phyloP scores from a whole-genome alignment of 495 filamentous ascomycete species.

The Aspergillus haitiensis region DNA sequence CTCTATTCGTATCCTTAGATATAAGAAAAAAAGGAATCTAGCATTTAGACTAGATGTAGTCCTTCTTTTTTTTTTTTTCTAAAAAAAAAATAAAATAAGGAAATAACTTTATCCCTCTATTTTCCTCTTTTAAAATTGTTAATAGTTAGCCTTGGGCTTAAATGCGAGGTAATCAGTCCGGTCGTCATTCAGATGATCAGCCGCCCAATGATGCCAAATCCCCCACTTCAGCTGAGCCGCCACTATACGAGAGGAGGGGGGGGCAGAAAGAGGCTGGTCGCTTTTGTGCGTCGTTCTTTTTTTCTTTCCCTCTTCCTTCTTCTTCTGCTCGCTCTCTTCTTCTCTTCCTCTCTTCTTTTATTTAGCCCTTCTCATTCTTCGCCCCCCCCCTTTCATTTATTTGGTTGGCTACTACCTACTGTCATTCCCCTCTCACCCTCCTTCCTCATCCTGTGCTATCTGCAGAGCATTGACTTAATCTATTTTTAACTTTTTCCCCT shows the following conservation, averaged over 20 bases:
- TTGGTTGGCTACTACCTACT: neutral
- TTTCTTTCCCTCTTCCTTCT: conserved; percentile 14
- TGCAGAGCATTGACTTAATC: neutral
- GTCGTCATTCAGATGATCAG: conserved; percentile 21
- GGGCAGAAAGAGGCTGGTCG: neutral
- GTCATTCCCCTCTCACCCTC: neutral
- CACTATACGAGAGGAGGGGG: conserved; percentile 13
- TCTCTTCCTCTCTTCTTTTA: conserved; percentile 12
- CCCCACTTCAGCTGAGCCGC: conserved; percentile 23
- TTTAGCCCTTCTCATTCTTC: neutral
- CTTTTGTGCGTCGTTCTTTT: conserved; percentile 3
- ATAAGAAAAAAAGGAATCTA: no score
- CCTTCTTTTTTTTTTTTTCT: no score
- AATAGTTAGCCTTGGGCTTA: conserved; percentile 4
- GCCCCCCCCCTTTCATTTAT: conserved; percentile 5
- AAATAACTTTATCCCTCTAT: neutral
- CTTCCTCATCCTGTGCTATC: neutral
- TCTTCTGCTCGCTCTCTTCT: conserved; percentile 19
- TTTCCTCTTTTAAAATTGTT: neutral
- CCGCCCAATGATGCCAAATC: conserved; percentile 17
- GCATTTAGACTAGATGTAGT: neutral
- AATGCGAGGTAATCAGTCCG: neutral
- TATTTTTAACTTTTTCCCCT: neutral
- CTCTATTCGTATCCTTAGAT: no score
- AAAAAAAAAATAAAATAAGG: neutral